These are phyloP conservation scores for Sporisorium sorghi DNA, from an alignment of 1,284 basidiomycete genomes.

Conservation along the genomic window DNA sequence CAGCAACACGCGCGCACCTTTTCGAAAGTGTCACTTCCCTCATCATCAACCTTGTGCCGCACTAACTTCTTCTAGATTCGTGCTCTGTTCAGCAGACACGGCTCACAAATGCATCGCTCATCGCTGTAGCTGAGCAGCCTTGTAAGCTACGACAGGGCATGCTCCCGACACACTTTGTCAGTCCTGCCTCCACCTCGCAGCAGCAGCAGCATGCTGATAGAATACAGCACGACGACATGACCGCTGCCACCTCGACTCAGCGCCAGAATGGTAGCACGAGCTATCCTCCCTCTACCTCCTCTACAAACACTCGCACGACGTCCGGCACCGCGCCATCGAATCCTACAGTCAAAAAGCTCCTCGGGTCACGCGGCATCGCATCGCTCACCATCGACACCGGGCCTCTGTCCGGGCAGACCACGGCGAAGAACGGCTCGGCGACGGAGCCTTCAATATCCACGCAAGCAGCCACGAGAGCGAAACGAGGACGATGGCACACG, in stretches of 20 bases:
- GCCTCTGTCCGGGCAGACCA: slow-evolving; percentile 15
- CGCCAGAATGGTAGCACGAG: slow-evolving; percentile 12
- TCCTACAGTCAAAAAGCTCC: slow-evolving; percentile 16
- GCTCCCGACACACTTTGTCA: slow-evolving; percentile 48
- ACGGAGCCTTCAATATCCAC: slow-evolving; percentile 12
- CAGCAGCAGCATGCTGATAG: slow-evolving; percentile 30
- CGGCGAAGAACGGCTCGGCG: slow-evolving; percentile 1
- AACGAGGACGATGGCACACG: slow-evolving; percentile 77
- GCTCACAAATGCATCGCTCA: neutral
- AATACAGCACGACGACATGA: slow-evolving; percentile 18
- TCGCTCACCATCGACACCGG: slow-evolving; percentile 50
- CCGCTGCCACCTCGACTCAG: slow-evolving; percentile 1
- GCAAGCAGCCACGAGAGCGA: neutral
- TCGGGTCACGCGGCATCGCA: slow-evolving; percentile 40
- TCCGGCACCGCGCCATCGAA: slow-evolving; percentile 7
- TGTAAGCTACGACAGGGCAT: slow-evolving; percentile 23
- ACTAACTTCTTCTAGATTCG: neutral
- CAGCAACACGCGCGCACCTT: slow-evolving; percentile 11
- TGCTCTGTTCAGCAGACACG: neutral
- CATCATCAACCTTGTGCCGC: neutral
- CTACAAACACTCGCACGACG: neutral
- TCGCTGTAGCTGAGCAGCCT: slow-evolving; percentile 3
- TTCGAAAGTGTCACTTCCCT: neutral
- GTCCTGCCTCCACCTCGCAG: slow-evolving; percentile 18
- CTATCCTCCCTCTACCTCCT: slow-evolving; percentile 18